Conservation (phyloP, 345 rosid species). For the Pugionium cornutum region DNA sequence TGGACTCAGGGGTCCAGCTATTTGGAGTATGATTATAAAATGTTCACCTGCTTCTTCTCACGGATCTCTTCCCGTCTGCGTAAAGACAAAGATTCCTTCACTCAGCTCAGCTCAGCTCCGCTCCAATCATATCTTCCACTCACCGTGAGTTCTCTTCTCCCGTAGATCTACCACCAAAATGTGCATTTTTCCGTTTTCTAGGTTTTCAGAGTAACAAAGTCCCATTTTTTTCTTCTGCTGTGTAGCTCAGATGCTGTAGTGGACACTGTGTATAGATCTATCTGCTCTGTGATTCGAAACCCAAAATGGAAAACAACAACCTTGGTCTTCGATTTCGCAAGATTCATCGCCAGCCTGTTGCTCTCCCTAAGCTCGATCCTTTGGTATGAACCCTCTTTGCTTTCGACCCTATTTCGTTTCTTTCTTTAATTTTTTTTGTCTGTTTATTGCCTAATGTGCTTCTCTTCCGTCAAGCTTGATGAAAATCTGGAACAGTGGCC, state of each 20-base stretch:
- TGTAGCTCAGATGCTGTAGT: too few species aligned
- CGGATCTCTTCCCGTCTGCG: conserved; percentile 43
- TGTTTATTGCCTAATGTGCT: neutral
- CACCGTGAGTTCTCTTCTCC: conserved; percentile 6
- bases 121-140: neutral
- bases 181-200: conserved; percentile 15
- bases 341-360: conserved; percentile 37
- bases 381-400: conserved; percentile 28
- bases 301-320: conserved; percentile 34
- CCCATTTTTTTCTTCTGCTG: neutral
- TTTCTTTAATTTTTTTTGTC: neutral
- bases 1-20: conserved; percentile 33
- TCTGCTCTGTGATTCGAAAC: neutral
- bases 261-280: conserved; percentile 31
- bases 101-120: neutral
- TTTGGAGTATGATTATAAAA: neutral
- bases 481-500: conserved; percentile 97
- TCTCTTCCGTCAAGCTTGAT: conserved; percentile 54
- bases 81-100: conserved; percentile 42
- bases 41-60: conserved; percentile 39
- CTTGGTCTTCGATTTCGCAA: conserved; percentile 39
- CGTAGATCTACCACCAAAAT: conserved; percentile 29
- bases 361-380: conserved; percentile 43
- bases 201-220: neutral
- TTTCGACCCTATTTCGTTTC: neutral